Evolutionary conservation across 2,329 filamentous ascomycete species (phyloP).

Genomic region (Cladosporium cucumerinum): DNA sequence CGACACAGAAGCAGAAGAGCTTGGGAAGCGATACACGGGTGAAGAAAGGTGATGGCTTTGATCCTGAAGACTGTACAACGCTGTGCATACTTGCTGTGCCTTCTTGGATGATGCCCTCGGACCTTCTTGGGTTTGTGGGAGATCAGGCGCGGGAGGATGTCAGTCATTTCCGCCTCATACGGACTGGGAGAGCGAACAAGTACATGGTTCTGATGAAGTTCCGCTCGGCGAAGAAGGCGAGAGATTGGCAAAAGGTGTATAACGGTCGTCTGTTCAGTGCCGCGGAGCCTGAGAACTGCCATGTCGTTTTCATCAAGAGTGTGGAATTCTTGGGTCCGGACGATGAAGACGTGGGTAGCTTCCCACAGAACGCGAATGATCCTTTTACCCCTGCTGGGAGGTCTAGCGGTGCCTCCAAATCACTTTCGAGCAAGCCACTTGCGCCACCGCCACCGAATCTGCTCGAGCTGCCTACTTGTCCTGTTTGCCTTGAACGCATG

Average conservation of each 20-base stretch:
- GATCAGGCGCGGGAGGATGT: slow-evolving; percentile 82
- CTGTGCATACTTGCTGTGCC: slow-evolving; percentile 93
- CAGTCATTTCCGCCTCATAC: slow-evolving; percentile 90
- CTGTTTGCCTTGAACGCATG: slow-evolving; percentile 96
- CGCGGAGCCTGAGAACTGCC: slow-evolving; percentile 78
- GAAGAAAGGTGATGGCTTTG: slow-evolving; percentile 30
- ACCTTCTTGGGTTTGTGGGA: slow-evolving; percentile 88
- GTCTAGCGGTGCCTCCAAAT: slow-evolving; percentile 28
- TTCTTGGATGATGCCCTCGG: slow-evolving; percentile 85
- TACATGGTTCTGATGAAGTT: slow-evolving; percentile 98
- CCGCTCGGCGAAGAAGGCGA: slow-evolving; percentile 68
- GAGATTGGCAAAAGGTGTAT: slow-evolving; percentile 78
- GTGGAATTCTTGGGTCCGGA: slow-evolving; percentile 74
- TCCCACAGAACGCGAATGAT: slow-evolving; percentile 59
- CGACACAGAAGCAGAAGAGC: slow-evolving; percentile 39
- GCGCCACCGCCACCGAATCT: slow-evolving; percentile 77
- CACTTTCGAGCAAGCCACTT: slow-evolving; percentile 54
- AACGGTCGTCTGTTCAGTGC: slow-evolving; percentile 87
- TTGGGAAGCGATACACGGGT: slow-evolving; percentile 19
- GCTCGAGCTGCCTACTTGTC: slow-evolving; percentile 89
- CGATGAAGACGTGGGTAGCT: slow-evolving; percentile 45
- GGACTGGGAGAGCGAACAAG: slow-evolving; percentile 81
- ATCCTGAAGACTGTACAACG: slow-evolving; percentile 71
- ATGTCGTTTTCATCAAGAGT: slow-evolving; percentile 89
- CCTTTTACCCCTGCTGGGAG: slow-evolving; percentile 51